Conservation (phyloP, 257 asterid species). For the Penstemon eatonii region DNA sequence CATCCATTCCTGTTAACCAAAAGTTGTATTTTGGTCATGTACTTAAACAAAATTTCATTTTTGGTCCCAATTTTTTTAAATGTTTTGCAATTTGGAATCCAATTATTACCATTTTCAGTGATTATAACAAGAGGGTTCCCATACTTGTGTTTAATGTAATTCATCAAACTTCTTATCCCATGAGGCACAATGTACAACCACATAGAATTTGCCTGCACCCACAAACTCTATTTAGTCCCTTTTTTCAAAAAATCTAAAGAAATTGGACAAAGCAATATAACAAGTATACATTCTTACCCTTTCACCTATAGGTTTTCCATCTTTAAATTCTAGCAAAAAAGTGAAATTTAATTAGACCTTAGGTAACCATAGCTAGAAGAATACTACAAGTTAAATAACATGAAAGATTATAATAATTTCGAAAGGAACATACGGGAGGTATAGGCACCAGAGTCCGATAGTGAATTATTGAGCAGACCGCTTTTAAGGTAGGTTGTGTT, state of each 20-base stretch:
- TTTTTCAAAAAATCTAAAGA: too few species aligned
- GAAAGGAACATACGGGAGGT: slow-evolving; percentile 54
- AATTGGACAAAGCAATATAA: not conserved
- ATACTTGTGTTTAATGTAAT: slow-evolving; percentile 64
- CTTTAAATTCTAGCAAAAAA: slow-evolving; percentile 40
- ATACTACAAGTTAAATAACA: not conserved
- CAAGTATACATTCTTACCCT: slow-evolving; percentile 32
- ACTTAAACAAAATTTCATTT: too few species aligned
- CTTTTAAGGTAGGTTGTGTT: slow-evolving; percentile 43
- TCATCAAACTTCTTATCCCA: slow-evolving; percentile 79
- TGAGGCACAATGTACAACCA: slow-evolving; percentile 87
- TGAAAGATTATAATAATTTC: not conserved
- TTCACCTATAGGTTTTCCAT: slow-evolving; percentile 40
- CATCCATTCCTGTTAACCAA: slow-evolving; percentile 77
- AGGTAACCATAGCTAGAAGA: not conserved
- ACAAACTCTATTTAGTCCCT: not conserved
- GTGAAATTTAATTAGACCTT: not conserved
- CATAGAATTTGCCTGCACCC: slow-evolving; percentile 71
- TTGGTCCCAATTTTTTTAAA: too few species aligned
- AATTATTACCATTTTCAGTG: slow-evolving; percentile 67
- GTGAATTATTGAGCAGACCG: slow-evolving; percentile 50
- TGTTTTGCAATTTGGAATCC: too few species aligned
- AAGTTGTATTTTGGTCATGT: too few species aligned
- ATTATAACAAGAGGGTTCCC: slow-evolving; percentile 71
- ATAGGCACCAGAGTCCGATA: slow-evolving; percentile 61